Evolutionary conservation across 169 alveolate genomes (phyloP), one percentile per base, ranked within the genome.

Genomic region (Plasmodium ovale): DNA sequence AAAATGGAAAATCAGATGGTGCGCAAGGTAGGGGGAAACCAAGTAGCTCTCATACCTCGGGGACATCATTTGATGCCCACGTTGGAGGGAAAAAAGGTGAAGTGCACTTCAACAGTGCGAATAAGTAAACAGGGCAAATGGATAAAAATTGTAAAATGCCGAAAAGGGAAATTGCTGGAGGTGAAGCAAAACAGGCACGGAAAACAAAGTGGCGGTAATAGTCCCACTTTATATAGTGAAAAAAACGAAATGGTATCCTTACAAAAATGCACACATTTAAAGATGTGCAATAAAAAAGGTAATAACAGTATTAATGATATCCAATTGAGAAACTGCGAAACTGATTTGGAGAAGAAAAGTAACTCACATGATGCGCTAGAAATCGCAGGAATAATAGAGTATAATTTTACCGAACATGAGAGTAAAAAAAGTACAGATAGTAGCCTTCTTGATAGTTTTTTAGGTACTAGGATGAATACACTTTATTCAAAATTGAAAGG

Each of bases 401-500:
- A 69, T 44, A 44, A 69, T 25, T 69, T 69, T 54, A 69, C 47
- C 12, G 82, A 69, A 69, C 37, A 65, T 35, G 73, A 44, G 25
- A 16, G 7, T 1, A 69, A 10, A 23, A 44, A 27, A 44, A 7
- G 21, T 33, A 23, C 65, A 65, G 56, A 65, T 49, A 31, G 56
- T 35, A 25, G 44, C 47, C 42, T 42, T 9, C 25, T 69, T 51
- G 29, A 23, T 6, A 33, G 56, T 21, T 42, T 54, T 47, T 72
- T 72, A 21, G 72, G 87, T 37, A 16, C 6, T 9, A 12, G 60
- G 39, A 72, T 72, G 70, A 54, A 16, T 37, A 72, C n/a, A n/a
- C n/a, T n/a, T n/a, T 77, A 62, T 39, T n/a, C 77, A 1, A 64
- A 29, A 25, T 60, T 77, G 47, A 60, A 60, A 49, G 71, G 68